phyloP scores from a whole-genome alignment of 2,329 filamentous ascomycete species.

The Monosporascus ibericus region DNA sequence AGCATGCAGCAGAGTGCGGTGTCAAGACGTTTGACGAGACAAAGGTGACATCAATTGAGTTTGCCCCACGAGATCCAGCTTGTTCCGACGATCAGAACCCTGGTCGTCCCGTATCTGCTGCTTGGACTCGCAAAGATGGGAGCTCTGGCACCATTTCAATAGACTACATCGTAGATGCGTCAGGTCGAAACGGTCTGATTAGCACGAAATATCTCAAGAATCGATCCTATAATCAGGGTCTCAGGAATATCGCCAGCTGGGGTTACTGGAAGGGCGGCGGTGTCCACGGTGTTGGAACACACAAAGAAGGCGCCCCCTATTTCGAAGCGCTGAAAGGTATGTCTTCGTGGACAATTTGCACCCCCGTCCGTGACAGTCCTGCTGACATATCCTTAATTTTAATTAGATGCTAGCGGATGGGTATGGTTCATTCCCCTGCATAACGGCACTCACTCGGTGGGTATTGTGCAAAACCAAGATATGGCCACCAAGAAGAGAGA shows the following conservation, averaged over 20 bases:
- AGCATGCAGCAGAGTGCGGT: constrained; percentile 33
- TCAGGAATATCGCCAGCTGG: constrained; percentile 46
- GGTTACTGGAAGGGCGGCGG: constrained; percentile 36
- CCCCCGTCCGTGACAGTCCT: too few species aligned
- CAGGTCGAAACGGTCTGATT: constrained; percentile 37
- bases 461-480: constrained; percentile 36
- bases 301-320: constrained; percentile 29
- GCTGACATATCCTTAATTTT: too few species aligned
- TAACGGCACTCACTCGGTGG: constrained; percentile 37
- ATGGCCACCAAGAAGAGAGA: constrained; percentile 27
- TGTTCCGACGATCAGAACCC: too few species aligned
- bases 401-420: constrained; percentile 41
- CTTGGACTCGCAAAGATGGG: constrained; percentile 28
- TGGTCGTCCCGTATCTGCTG: constrained; percentile 25
- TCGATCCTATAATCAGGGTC: constrained; percentile 36
- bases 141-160: constrained; percentile 34
- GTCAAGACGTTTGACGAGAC: constrained; percentile 35
- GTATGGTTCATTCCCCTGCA: constrained; percentile 45
- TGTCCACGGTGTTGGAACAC: constrained; percentile 24
- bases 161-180: constrained; percentile 43
- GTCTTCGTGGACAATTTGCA: too few species aligned
- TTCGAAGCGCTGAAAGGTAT: constrained; percentile 34
- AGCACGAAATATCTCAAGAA: constrained; percentile 44
- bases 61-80: constrained; percentile 9
- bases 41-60: constrained; percentile 29